phyloP scores from a whole-genome alignment of 768 basidiomycete species.

The Pleurotus tuoliensis region DNA sequence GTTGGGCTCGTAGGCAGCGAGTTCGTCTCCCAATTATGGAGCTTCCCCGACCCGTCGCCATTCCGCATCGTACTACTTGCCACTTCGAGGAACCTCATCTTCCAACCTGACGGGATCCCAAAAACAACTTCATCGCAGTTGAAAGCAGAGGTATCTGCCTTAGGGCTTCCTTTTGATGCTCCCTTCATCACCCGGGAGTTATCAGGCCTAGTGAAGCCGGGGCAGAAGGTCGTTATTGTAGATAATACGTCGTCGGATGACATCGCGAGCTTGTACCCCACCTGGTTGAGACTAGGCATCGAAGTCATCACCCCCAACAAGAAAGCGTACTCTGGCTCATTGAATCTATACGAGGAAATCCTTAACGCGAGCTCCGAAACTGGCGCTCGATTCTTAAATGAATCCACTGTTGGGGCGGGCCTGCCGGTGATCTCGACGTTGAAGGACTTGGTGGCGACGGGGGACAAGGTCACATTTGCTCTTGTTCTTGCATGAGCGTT shows the following conservation, averaged over 20 bases:
- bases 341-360: constrained; percentile 67
- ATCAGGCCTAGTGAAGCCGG: constrained; percentile 38
- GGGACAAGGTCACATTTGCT: constrained; percentile 67
- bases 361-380: constrained; percentile 51
- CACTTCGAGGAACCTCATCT: constrained; percentile 60
- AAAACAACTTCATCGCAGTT: constrained; percentile 22
- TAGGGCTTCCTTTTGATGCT: constrained; percentile 46
- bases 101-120: constrained; percentile 42
- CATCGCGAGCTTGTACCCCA: constrained; percentile 79
- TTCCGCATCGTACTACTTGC: constrained; percentile 69
- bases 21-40: constrained; percentile 76
- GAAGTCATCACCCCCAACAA: constrained; percentile 96
- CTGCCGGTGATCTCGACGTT: constrained; percentile 88
- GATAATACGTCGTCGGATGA: constrained; percentile 90
- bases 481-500: not conserved
- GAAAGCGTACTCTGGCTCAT: constrained; percentile 83
- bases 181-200: constrained; percentile 42
- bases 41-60: constrained; percentile 51
- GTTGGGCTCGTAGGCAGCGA: constrained; percentile 91
- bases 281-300: constrained; percentile 73
- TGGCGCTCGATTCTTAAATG: constrained; percentile 72
- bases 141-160: constrained; percentile 34
- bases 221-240: constrained; percentile 63
- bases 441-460: constrained; percentile 88
- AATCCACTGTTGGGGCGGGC: constrained; percentile 95